Base-by-base conservation (phyloP, 768 basidiomycete species). In the Sporobolomyces roseus region DNA sequence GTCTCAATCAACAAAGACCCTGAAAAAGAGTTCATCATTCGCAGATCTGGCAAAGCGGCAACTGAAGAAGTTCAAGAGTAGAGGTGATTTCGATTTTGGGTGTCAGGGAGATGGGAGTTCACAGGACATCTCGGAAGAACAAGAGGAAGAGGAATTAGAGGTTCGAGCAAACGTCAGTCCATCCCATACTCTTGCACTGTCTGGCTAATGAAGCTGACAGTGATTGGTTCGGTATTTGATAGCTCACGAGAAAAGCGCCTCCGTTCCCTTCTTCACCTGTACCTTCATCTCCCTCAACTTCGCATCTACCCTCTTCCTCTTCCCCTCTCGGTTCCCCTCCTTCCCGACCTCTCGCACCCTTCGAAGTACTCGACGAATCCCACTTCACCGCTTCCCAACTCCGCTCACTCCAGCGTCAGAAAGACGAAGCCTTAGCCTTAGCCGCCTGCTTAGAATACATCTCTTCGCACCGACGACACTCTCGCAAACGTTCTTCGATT, bases 71-170 rank as follows among this genome's bases (percentile, higher is more conserved):
- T 46, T 66, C 55, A 55, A 33, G 29, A 35, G 48, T 30, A 9
- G 30, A 35, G 51, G 29, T 12, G 61, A 58, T 23, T 35, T 63
- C 9, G 61, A 63, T 45, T 71, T 66, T 46, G 70, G 61, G 1
- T 66, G 65, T 35, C 43, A 50, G 19, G 62, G 53, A 7, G 62
- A 63, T 43, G 5, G 35, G 38, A 6, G 2, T 3, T 0, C 2
- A 85, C 29, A 88, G 88, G 19, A 84, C 82, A 13, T 80, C 77
- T 9, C 38, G 17, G 38, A 17, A 41, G 38, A 17, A 41, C 17
- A 41, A 13, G 45, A 92, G 83, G 7, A 91, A 82, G 27, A 87
- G 83, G 77, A 91, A 89, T 70, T 89, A 88, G 36, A 91, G 82
- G 53, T 90, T 84, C 60, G 82, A 74, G 76, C 17, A 29, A 80